Evolutionary conservation across 2,329 filamentous ascomycete genomes (phyloP).

Genomic region (Penicillium sp.): DNA sequence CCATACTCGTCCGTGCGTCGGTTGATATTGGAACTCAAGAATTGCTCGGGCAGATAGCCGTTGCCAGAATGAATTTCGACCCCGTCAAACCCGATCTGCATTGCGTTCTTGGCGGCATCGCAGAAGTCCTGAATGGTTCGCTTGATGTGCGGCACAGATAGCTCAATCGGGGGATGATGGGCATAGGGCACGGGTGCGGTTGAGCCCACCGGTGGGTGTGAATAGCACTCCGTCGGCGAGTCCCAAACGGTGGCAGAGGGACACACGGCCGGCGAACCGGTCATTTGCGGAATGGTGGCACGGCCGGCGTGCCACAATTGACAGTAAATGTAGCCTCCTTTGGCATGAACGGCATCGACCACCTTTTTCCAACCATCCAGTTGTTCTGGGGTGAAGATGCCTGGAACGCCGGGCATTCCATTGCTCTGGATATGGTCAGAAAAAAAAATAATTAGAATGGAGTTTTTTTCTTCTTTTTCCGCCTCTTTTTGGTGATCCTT

Average conservation of each 20-base stretch:
- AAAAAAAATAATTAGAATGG: neutral
- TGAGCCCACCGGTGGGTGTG: conserved; percentile 34
- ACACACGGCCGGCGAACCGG: conserved; percentile 33
- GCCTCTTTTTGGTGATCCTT: neutral
- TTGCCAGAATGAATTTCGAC: conserved; percentile 48
- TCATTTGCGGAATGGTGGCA: conserved; percentile 39
- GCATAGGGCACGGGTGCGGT: conserved; percentile 34
- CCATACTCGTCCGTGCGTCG: conserved; percentile 47
- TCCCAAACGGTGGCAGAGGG: conserved; percentile 44
- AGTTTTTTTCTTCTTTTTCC: neutral
- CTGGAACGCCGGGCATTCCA: conserved; percentile 34
- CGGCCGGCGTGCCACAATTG: conserved; percentile 45
- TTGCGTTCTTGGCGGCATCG: conserved; percentile 43
- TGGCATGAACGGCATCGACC: conserved; percentile 47
- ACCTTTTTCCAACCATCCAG: conserved; percentile 47
- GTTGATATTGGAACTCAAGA: conserved; percentile 47
- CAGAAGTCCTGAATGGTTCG: conserved; percentile 42
- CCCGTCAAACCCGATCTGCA: conserved; percentile 52
- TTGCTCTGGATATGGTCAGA: conserved; percentile 25
- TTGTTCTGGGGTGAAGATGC: conserved; percentile 36
- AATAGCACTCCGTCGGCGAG: conserved; percentile 39
- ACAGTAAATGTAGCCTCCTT: conserved; percentile 44
- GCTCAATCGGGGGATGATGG: conserved; percentile 40
- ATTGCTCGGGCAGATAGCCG: conserved; percentile 50
- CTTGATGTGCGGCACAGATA: conserved; percentile 44